Percentiles rank a stretch among this genome's conserved stretches.
These are phyloP conservation scores for Dryadomyces quercus-mongolicae DNA, from an alignment of 2,329 filamentous ascomycete species.

Conservation along the genomic window DNA sequence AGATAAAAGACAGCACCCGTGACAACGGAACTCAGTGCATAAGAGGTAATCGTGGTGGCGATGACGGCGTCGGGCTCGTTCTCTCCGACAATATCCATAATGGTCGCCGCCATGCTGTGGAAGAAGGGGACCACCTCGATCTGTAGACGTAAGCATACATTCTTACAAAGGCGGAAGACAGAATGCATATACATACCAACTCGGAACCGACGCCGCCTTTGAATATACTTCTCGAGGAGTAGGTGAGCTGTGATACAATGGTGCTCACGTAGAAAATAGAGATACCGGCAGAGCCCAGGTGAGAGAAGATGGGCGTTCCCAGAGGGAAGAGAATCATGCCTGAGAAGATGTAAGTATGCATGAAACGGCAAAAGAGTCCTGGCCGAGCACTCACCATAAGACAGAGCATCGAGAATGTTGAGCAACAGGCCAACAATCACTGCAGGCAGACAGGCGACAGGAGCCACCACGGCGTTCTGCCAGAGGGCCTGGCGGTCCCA, in stretches of 20 bases:
- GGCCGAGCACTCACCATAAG: conserved; percentile 51
- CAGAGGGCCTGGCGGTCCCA: conserved; percentile 62
- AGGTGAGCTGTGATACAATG: conserved; percentile 84
- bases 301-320: conserved; percentile 72
- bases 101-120: conserved; percentile 92
- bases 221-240: conserved; percentile 79
- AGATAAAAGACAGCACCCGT: conserved; percentile 86
- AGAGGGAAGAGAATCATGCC: conserved; percentile 92
- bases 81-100: conserved; percentile 65
- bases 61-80: conserved; percentile 77
- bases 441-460: conserved; percentile 63
- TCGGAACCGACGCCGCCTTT: conserved; percentile 87
- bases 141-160: conserved; percentile 21
- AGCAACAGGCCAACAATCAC: conserved; percentile 81
- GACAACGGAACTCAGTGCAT: conserved; percentile 78
- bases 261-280: conserved; percentile 99
- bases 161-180: neutral
- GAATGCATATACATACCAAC: conserved; percentile 46
- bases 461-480: conserved; percentile 50
- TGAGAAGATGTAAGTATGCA: conserved; percentile 17
- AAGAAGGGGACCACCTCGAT: conserved; percentile 99
- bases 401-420: conserved; percentile 88
- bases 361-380: neutral
- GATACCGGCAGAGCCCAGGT: conserved; percentile 83
- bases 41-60: conserved; percentile 87